phyloP scores from a whole-genome alignment of 208 protist genomes.

The Acanthamoeba healyi region DNA sequence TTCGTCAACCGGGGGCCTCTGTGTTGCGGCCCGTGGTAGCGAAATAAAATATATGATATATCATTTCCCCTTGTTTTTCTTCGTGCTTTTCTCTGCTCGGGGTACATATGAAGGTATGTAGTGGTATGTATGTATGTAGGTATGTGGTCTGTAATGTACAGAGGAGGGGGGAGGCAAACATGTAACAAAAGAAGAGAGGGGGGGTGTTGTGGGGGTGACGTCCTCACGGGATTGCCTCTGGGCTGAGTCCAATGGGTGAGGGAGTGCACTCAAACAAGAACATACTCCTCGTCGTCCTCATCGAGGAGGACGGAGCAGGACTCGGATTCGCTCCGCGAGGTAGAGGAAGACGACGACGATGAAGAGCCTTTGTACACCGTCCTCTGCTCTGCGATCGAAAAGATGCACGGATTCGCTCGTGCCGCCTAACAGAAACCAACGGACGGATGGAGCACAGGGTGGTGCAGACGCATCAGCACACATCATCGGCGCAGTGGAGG shows the following conservation, averaged over 20 bases:
- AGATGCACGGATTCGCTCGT: neutral
- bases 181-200: neutral
- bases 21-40: too few relatives aligned
- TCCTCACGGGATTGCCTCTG: too few relatives aligned
- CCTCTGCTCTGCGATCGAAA: constrained; percentile 31
- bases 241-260: too few relatives aligned
- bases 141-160: neutral
- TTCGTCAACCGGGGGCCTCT: too few relatives aligned
- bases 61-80: too few relatives aligned
- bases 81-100: too few relatives aligned
- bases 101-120: too few relatives aligned
- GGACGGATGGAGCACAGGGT: neutral
- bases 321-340: neutral
- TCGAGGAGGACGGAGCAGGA: neutral
- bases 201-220: neutral
- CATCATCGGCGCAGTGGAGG: neutral
- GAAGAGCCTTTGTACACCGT: constrained; percentile 39
- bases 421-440: neutral
- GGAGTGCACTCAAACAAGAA: constrained; percentile 49
- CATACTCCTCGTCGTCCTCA: constrained; percentile 26
- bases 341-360: neutral
- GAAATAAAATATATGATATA: too few relatives aligned
- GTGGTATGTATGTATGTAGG: too few relatives aligned
- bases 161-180: neutral
- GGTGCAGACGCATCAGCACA: too few relatives aligned